Evolutionary conservation across 2,329 filamentous ascomycete species (phyloP).

Genomic region (Helotiales sp.): DNA sequence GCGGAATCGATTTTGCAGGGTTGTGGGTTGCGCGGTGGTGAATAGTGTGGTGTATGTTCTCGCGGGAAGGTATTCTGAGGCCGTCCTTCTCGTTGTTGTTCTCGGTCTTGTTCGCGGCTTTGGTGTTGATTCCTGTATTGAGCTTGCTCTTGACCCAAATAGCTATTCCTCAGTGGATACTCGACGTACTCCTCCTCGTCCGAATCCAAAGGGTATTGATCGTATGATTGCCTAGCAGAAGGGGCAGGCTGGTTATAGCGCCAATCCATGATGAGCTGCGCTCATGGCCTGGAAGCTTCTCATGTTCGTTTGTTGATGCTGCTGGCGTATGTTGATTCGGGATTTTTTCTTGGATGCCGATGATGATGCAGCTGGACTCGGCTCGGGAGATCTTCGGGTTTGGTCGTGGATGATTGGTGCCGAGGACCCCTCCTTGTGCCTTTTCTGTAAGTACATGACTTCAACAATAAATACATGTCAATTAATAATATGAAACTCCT

Average conservation of each 20-base stretch:
- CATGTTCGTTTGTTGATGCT: constrained; percentile 13
- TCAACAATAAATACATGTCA: background rate
- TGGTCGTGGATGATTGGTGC: background rate
- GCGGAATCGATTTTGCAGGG: background rate
- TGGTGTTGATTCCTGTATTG: background rate
- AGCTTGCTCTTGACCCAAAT: background rate
- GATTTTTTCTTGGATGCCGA: constrained; percentile 6
- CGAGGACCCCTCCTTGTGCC: background rate
- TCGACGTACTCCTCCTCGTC: constrained; percentile 22
- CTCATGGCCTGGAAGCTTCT: constrained; percentile 19
- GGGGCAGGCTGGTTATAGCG: constrained; percentile 27
- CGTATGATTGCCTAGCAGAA: constrained; percentile 1
- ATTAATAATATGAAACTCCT: no score
- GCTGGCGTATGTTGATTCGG: background rate
- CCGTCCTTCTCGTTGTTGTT: background rate
- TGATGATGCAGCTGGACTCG: constrained; percentile 3
- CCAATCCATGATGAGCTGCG: constrained; percentile 29
- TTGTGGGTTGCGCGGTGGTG: background rate
- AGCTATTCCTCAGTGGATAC: constrained; percentile 1
- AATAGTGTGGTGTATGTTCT: background rate
- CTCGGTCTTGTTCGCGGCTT: background rate
- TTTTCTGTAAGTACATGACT: background rate
- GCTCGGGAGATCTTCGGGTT: background rate
- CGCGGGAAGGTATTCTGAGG: background rate
- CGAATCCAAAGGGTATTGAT: constrained; percentile 12